phyloP scores from a whole-genome alignment of 305 asterid species.

The Fraxinus floribunda region DNA sequence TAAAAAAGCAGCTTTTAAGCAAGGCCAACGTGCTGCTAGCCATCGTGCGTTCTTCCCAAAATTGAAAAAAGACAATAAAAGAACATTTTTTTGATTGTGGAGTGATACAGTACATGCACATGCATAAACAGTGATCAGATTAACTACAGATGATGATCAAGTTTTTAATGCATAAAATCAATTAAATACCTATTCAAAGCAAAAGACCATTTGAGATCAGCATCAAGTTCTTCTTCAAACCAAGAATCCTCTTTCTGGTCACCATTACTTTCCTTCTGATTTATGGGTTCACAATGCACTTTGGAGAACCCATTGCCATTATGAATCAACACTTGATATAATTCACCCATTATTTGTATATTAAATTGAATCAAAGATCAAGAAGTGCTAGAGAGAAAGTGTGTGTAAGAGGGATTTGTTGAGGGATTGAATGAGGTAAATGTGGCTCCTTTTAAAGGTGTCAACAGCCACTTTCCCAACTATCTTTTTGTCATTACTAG shows the following conservation, averaged over 20 bases:
- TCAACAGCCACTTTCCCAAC: neutral
- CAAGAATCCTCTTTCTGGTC: constrained; percentile 41
- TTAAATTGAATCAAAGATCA: neutral
- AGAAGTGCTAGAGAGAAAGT: neutral
- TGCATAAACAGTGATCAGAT: neutral
- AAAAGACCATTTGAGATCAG: constrained; percentile 92
- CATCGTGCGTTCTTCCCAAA: neutral
- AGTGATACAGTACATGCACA: neutral
- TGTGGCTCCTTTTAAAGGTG: neutral
- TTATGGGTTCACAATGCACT: constrained; percentile 24
- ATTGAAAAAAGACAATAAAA: neutral
- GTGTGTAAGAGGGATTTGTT: constrained; percentile 16
- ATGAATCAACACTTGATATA: constrained; percentile 48
- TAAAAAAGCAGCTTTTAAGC: neutral
- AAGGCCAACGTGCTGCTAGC: neutral
- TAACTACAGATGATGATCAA: neutral
- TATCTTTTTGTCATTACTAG: neutral
- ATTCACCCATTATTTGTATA: constrained; percentile 57
- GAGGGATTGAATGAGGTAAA: neutral
- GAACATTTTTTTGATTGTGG: neutral
- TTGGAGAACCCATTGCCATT: constrained; percentile 53
- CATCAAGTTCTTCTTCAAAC: constrained; percentile 94
- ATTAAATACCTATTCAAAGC: constrained; percentile 66
- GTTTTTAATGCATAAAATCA: neutral
- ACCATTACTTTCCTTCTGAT: constrained; percentile 30